Evolutionary conservation across 257 asterid genomes (phyloP).

Genomic region (Mitragyna speciosa): DNA sequence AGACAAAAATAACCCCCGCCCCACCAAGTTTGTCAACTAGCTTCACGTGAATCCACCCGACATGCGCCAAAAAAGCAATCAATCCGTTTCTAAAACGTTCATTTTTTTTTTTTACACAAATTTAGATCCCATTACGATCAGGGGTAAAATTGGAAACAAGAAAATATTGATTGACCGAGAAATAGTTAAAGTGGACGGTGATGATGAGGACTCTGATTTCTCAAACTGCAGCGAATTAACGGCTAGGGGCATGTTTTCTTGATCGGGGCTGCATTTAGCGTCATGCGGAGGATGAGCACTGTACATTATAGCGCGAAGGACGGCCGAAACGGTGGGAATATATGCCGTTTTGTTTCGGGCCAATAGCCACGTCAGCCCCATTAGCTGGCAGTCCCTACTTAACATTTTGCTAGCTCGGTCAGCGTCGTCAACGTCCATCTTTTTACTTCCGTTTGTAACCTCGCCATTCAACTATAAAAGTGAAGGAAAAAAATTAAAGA

Average conservation of each 20-base stretch:
- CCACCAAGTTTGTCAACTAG: slow-evolving; percentile 41
- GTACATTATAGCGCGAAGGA: slow-evolving; percentile 91
- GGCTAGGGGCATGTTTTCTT: slow-evolving; percentile 99
- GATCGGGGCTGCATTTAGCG: slow-evolving; percentile 94
- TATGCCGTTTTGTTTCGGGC: slow-evolving; percentile 96
- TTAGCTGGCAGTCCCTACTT: slow-evolving; percentile 79
- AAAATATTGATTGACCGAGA: background rate
- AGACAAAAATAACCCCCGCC: slow-evolving; percentile 54
- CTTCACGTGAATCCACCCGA: slow-evolving; percentile 58
- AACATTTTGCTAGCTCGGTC: slow-evolving; percentile 75
- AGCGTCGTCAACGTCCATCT: slow-evolving; percentile 25
- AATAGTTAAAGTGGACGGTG: slow-evolving; percentile 5
- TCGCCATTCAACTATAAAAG: slow-evolving; percentile 56
- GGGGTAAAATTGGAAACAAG: slow-evolving; percentile 51
- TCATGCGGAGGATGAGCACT: slow-evolving; percentile 82
- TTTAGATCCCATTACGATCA: slow-evolving; percentile 21
- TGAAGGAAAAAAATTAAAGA: no score
- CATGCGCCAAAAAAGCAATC: slow-evolving; percentile 20
- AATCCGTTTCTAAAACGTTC: background rate
- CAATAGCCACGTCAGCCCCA: slow-evolving; percentile 98
- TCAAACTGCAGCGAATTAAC: slow-evolving; percentile 87
- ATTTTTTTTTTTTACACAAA: slow-evolving; percentile 10
- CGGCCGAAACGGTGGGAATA: slow-evolving; percentile 99
- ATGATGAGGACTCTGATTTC: slow-evolving; percentile 45
- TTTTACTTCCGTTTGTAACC: slow-evolving; percentile 66